Percentiles rank a stretch among this genome's conserved stretches.
Evolutionary conservation across 306 rosid species (phyloP).

Genomic region (Vigna radiata): DNA sequence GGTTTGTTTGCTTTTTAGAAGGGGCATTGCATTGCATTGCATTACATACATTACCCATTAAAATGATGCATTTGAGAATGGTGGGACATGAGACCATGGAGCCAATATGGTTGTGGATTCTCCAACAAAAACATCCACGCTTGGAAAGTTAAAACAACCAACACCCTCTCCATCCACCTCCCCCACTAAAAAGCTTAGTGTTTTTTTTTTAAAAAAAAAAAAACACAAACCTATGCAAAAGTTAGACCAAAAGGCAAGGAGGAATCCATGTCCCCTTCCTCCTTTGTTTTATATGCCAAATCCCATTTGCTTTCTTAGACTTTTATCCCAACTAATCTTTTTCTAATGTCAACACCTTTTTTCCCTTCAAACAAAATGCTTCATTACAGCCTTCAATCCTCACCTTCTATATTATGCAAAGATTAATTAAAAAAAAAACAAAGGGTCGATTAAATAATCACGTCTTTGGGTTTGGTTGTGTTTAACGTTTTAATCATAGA

Average conservation of each 20-base stretch:
- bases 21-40: constrained; percentile 8
- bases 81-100: constrained; percentile 76
- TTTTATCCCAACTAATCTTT: constrained; percentile 53
- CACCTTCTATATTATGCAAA: background rate
- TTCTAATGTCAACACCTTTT: constrained; percentile 35
- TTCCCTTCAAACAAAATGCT: constrained; percentile 17
- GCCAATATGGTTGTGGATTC: constrained; percentile 90
- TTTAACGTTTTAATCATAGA: constrained; percentile 46
- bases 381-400: background rate
- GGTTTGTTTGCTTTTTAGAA: constrained; percentile 16
- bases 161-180: constrained; percentile 53
- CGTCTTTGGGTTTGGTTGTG: constrained; percentile 17
- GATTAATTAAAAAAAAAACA: constrained; percentile 35
- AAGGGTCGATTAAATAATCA: constrained; percentile 52
- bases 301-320: constrained; percentile 62
- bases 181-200: constrained; percentile 53
- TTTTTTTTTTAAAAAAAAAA: constrained; percentile 14
- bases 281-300: constrained; percentile 43
- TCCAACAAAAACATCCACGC: constrained; percentile 89
- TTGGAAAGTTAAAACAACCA: constrained; percentile 58
- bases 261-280: constrained; percentile 54
- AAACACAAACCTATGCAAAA: constrained; percentile 43
- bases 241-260: constrained; percentile 43
- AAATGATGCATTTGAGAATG: constrained; percentile 46
- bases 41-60: constrained; percentile 21